A percentile compares a stretch with the other conserved stretches of the same genome.
phyloP scores from a whole-genome alignment of 2,329 filamentous ascomycete species.

The Hypomyces rosellus region DNA sequence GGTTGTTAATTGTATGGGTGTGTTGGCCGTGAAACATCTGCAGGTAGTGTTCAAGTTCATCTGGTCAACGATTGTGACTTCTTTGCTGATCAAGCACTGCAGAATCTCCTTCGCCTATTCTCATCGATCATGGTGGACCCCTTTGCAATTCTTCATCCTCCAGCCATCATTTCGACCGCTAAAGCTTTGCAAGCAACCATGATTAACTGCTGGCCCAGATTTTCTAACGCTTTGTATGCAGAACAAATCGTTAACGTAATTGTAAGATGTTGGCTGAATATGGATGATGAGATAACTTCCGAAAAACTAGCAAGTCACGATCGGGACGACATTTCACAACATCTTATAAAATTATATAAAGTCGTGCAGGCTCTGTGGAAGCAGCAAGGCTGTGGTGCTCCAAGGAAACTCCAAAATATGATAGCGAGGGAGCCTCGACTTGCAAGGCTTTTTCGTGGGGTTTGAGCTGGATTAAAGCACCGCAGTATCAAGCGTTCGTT shows the following conservation, averaged over 20 bases:
- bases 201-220: conserved; percentile 61
- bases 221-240: conserved; percentile 48
- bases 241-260: conserved; percentile 59
- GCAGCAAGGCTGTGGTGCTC: conserved; percentile 10
- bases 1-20: conserved; percentile 51
- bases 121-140: conserved; percentile 61
- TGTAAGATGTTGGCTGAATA: conserved; percentile 56
- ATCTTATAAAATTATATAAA: conserved; percentile 16
- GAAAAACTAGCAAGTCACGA: background rate
- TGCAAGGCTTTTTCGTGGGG: conserved; percentile 18
- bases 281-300: conserved; percentile 30
- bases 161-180: conserved; percentile 47
- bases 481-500: background rate
- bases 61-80: conserved; percentile 10
- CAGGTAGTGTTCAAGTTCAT: conserved; percentile 38
- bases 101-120: conserved; percentile 63
- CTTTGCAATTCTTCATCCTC: conserved; percentile 51
- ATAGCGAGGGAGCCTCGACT: conserved; percentile 25
- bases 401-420: conserved; percentile 14
- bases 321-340: background rate
- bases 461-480: background rate
- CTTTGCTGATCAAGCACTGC: background rate
- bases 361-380: conserved; percentile 20
- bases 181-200: conserved; percentile 52
- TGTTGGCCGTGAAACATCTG: conserved; percentile 61